Base-by-base conservation (phyloP, 108 stramenopile species). In the Cyclostephanos tholiformis region DNA sequence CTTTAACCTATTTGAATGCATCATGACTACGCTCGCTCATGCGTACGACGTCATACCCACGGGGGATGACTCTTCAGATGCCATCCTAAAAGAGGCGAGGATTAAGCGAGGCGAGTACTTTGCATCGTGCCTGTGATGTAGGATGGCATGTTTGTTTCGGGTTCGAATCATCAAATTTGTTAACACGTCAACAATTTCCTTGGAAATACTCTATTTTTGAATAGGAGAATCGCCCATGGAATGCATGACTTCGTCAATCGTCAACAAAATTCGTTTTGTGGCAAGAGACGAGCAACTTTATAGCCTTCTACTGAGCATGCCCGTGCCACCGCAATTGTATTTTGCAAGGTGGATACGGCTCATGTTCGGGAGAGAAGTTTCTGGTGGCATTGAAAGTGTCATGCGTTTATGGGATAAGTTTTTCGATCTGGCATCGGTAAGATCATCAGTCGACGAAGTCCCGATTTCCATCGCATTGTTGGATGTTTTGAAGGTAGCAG, bases 331-430 rank as follows among this genome's bases (percentile, higher is more conserved):
- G 2, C 49, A 79, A 32, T 72, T 88, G 19, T 89, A 89, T 52
- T 89, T 85, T 61, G 85, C 86, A 22, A 74, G 86, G 63, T 92
- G 89, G 94, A 76, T 92, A 22, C 87, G 91, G 9, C 77, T 95
- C 8, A 76, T 95, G 84, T 92, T 90, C 74, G 86, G 84, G 2
- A 65, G 94, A 66, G 94, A 94, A 68, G 82, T 83, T 13, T 41
- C 72, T 6, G 77, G 82, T 5, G 79, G 79, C 6, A 68, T 82
- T 52, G 49, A 78, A 4, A 20, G 51, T 57, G 85, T 83, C 20
- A 39, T 86, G 82, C 32, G 59, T 17, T 61, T 86, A 29, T 86
- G 82, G 85, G 85, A 86, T 74, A 71, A 44, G 30, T 85, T 91
- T 69, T 86, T 89, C 44, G 84, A 80, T 55, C 69, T 79, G 20